These are phyloP conservation scores for Fusarium nurragi DNA, from an alignment of 2,329 filamentous ascomycete genomes.

Conservation along the genomic window DNA sequence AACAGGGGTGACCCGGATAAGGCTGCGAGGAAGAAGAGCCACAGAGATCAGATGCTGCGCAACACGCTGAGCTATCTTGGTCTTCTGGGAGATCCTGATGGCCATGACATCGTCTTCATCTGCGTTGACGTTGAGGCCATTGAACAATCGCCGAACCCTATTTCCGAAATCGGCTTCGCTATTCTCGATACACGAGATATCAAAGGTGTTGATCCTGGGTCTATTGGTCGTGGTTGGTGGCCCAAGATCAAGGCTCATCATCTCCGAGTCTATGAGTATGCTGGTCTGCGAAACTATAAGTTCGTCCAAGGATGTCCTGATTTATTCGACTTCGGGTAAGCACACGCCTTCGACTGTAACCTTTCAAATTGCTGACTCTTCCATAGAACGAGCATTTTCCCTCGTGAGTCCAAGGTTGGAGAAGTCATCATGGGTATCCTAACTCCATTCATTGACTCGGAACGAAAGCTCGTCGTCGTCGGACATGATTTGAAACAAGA, in stretches of 20 bases:
- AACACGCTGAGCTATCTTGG: conserved; percentile 77
- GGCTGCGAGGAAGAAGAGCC: conserved; percentile 60
- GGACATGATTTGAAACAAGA: conserved; percentile 79
- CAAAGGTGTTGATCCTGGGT: conserved; percentile 65
- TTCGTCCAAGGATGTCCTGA: conserved; percentile 80
- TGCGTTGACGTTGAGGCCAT: conserved; percentile 85
- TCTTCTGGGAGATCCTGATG: conserved; percentile 49
- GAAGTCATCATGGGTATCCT: conserved; percentile 52
- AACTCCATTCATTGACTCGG: conserved; percentile 41
- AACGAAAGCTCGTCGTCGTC: conserved; percentile 74
- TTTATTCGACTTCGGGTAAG: conserved; percentile 78
- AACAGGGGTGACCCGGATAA: conserved; percentile 54
- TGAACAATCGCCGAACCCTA: conserved; percentile 69
- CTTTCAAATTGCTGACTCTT: conserved; percentile 6
- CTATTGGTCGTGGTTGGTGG: conserved; percentile 72
- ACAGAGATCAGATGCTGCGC: conserved; percentile 65
- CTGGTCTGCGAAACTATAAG: conserved; percentile 70
- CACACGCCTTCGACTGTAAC: not conserved
- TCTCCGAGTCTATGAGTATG: conserved; percentile 77
- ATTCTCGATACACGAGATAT: conserved; percentile 76
- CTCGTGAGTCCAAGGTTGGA: conserved; percentile 48
- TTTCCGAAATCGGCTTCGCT: conserved; percentile 89
- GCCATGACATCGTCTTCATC: conserved; percentile 67
- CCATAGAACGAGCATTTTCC: conserved; percentile 55
- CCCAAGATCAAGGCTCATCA: conserved; percentile 74